Evolutionary conservation across 208 protist species (phyloP), one percentile per base, ranked within the genome.

Genomic region (Leishmania major): DNA sequence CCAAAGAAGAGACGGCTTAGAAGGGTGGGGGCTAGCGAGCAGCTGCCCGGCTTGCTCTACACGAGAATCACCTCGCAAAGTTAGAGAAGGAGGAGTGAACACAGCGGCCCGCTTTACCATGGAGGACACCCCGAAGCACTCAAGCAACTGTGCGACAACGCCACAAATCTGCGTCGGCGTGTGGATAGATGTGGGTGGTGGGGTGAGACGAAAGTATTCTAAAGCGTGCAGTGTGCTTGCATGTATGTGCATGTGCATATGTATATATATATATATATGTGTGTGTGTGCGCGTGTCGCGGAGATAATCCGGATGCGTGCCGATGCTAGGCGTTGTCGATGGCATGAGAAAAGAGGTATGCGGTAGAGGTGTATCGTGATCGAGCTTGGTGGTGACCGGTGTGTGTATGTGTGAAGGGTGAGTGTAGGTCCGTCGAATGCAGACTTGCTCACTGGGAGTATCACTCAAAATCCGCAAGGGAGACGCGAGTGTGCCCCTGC

Each of bases 201-300:
- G 31, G 40, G 28, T 43, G 67, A 25, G 22, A 13, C 40, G 7
- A 72, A 25, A 47, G 37, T 47, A 3, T 40, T 69, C 62, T 47
- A 72, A 45, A 47, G 25, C 8, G 4, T 28, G 40, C 25, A 47
- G 67, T 47, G 15, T 31, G 19, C 10, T 19, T 75, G n/a, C 2
- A 75, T 75, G n/a, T 3, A n/a, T 60, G 47, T 59, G 31, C 71
- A 47, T 75, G 49, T 75, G n/a, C 40, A 28, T 75, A 47, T 19
- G 6, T 22, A 40, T 2, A 40, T 40, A 40, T 40, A 47, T 19
- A 17, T 22, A 10, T 59, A n/a, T 59, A n/a, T 37, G 6, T 74
- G 0, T 49, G 40, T 73, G 69, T 73, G 67, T 49, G 25, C 25
- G 67, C 51, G 47, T 37, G 37, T 74, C 43, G 15, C 19, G 45